Base-by-base conservation (phyloP, 129 eudicot species). In the Saposhnikovia divaricata region DNA sequence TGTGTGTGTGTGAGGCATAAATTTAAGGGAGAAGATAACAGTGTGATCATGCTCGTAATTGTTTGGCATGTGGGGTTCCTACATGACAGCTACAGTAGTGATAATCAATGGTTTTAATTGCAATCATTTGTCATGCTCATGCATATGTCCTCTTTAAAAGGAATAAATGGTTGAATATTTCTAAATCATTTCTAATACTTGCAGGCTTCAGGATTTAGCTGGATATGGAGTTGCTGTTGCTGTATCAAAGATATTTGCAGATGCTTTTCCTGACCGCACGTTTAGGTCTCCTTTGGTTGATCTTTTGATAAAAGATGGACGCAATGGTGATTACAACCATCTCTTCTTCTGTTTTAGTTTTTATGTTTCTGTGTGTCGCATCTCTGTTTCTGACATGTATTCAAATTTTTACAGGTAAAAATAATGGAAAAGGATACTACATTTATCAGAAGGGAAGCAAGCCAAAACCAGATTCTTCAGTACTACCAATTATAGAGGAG, bases 191-290 rank as follows among this genome's bases (percentile, higher is more conserved):
- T 53, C 13, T 39, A 50, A 74, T 78, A 72, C 40, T 76, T 81
- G 74, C 83, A 95, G 98, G 88, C 98, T 95, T 79, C 92, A 87
- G 88, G 98, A 95, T 87, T 82, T 95, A 77, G 88, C 94, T 72
- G 98, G 97, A 78, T 95, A 95, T 76, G 99, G 99, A n/a, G 99
- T 95, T 46, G 94, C 90, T n/a, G 79, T 90, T 85, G 97, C 98
- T 47, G 89, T 86, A 2, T 81, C 86, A 69, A 86, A 95, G 83
- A 85, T 83, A 80, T 90, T 89, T 77, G 71, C 85, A 28, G 55
- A 72, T 51, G 89, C 97, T 83, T 95, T 95, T 79, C 84, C 91
- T 51, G 98, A 88, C 80, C 91, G 96, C n/a, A 89, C 95, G 43
- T 92, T 95, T 81, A 39, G 70, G 10, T 84, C 96, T 70, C 96